Base-by-base conservation (phyloP, 2,329 filamentous ascomycete genomes). In the Penicillium occitanis region DNA sequence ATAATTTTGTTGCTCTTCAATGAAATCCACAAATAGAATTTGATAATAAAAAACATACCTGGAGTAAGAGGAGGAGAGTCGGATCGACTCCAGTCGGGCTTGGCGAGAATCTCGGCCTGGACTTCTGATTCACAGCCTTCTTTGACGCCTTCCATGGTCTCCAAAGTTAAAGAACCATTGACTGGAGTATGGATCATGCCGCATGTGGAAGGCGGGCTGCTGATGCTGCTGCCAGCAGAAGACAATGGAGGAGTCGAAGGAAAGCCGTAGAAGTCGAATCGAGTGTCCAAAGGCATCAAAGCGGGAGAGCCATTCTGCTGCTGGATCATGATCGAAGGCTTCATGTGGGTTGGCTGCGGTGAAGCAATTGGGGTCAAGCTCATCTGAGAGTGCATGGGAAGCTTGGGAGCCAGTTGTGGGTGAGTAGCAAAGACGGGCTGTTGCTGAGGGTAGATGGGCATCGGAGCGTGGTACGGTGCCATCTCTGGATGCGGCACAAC, bases 171-270 rank as follows among this genome's bases (percentile, higher is more conserved):
- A 81, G 89, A 87, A 69, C 89, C 89, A 80, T 92, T 91, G 77
- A 93, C 83, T 2, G 93, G 92, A n/a, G 92, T 96, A 69, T 91
- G 89, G 66, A 96, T 80, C 69, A 92, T 82, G 69, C 93, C 91
- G 75, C 85, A 90, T 78, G 86, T 90, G 69, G 90, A 90, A 61
- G 85, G 86, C 35, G 94, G 92, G 84, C 92, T 97, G 82, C 91
- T 92, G 73, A 92, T 90, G 65, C 87, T 88, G 83, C 93, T 97
- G 70, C 91, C 90, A 35, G 92, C 90, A 2, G 91, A 89, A 28
- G 93, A 97, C 73, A 97, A 85, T 55, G 93, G 91, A 59, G 93
- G 93, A 22, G 93, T 97, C 7, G 92, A 89, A 40, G 93, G 93
- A 75, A 91, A 92, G 79, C 89, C 91, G 70, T 88, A 85, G 71